Evolutionary conservation across 768 basidiomycete species (phyloP), one percentile per base, ranked within the genome.

Genomic region (Auricularia auricula-judae): DNA sequence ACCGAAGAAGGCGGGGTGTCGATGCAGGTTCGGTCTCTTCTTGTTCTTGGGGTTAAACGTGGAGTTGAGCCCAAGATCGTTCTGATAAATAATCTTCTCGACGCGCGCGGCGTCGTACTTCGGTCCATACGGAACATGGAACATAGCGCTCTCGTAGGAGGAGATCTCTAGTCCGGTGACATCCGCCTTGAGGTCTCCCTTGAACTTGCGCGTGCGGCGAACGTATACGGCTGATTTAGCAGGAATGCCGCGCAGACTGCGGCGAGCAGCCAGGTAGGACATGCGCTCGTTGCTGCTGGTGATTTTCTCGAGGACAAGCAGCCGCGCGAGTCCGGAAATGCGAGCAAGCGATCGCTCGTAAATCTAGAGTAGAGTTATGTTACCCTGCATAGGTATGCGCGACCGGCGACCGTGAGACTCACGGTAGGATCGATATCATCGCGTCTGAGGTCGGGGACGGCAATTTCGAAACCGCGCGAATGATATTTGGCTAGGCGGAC

Each of bases 31-130:
- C 34, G 79, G 75, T 12, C 84, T 76, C 11, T 76, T 79, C 67
- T 85, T 82, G 72, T 86, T 86, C 74, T 83, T 85, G 1, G 84
- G 83, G 64, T 86, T 86, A 71, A 79, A 86, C 1, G 82, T 81
- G 3, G 84, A 83, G 61, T 84, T 66, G 1, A 71, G 54, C 62
- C 36, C 11, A 12, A 39, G 64, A 36, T 64, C 12, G 56, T 65
- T 36, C 5, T 43, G 7, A 11, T 35, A 39, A 21, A 12, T 4
- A 18, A 11, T 12, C 29, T 36, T 84, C 64, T 84, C 81, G 62
- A 85, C 83, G 62, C 81, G 75, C 51, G 78, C 75, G 4, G 83
- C 80, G 67, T 82, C 78, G 82, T 82, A 85, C 3, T 82, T 81
- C 35, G 82, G 83, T 4, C 84, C 84, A 69, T 86, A 86, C 0